Percentiles rank a stretch among this genome's conserved stretches.
These are phyloP conservation scores for Artomyces pyxidatus DNA, from an alignment of 768 basidiomycete species.

Conservation along the genomic window DNA sequence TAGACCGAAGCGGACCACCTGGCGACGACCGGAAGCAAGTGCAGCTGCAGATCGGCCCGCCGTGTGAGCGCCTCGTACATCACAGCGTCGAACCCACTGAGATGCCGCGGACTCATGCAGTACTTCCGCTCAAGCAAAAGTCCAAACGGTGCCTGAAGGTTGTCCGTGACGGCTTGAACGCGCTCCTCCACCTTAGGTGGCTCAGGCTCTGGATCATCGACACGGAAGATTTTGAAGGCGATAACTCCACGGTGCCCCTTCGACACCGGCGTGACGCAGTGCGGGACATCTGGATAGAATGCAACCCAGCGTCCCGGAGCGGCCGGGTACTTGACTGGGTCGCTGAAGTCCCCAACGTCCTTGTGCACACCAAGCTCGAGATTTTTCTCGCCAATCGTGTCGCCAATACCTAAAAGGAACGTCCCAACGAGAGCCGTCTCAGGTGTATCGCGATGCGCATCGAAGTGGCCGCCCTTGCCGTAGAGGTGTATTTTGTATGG, in stretches of 20 bases:
- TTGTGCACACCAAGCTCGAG: conserved; percentile 1
- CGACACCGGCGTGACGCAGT: conserved; percentile 10
- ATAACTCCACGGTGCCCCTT: conserved; percentile 22
- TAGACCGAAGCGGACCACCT: neutral
- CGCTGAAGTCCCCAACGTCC: too few species aligned
- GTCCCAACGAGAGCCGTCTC: conserved; percentile 24
- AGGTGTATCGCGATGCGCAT: conserved; percentile 23
- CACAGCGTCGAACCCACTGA: conserved; percentile 20
- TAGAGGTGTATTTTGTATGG: conserved; percentile 27
- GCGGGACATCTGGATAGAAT: conserved; percentile 26
- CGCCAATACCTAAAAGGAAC: conserved; percentile 26
- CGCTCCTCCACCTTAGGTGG: neutral
- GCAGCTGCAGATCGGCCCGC: conserved; percentile 10
- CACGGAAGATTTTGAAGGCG: conserved; percentile 25
- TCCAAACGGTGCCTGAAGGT: conserved; percentile 18
- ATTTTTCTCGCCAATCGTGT: conserved; percentile 9
- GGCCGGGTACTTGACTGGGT: conserved; percentile 1
- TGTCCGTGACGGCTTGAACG: conserved; percentile 4
- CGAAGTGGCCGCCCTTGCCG: conserved; percentile 22
- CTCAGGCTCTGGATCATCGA: neutral
- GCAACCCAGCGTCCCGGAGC: conserved; percentile 19
- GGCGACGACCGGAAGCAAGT: conserved; percentile 18
- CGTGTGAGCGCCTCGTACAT: conserved; percentile 10
- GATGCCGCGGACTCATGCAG: conserved; percentile 17
- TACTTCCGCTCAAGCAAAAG: conserved; percentile 22